Evolutionary conservation across 345 rosid genomes (phyloP).

Genomic region (Diplotaxis tenuifolia): DNA sequence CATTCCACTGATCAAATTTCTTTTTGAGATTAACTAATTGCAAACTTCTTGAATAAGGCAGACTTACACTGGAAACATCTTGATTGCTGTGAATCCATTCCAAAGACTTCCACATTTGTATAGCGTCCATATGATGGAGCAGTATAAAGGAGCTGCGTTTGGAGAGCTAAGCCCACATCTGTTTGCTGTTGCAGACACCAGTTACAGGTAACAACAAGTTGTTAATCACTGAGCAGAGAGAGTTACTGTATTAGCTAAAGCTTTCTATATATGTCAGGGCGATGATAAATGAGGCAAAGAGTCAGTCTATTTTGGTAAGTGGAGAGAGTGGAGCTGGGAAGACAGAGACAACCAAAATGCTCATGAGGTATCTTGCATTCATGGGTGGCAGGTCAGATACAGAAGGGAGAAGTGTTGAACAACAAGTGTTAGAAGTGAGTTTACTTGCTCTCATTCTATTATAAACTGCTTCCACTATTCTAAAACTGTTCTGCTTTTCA

Average conservation of each 20-base stretch:
- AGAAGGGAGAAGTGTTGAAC: slow-evolving; percentile 78
- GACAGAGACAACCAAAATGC: slow-evolving; percentile 92
- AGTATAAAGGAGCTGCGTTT: slow-evolving; percentile 60
- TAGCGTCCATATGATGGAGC: slow-evolving; percentile 59
- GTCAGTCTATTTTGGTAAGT: slow-evolving; percentile 72
- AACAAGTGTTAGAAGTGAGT: slow-evolving; percentile 73
- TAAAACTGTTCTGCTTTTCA: slow-evolving; percentile 31
- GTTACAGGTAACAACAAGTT: slow-evolving; percentile 44
- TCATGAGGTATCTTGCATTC: slow-evolving; percentile 88
- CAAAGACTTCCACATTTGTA: slow-evolving; percentile 61
- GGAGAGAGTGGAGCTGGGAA: slow-evolving; percentile 98
- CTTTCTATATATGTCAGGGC: slow-evolving; percentile 39
- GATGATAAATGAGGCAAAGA: slow-evolving; percentile 66
- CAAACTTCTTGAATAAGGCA: slow-evolving; percentile 37
- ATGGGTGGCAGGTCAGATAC: slow-evolving; percentile 75
- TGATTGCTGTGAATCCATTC: slow-evolving; percentile 66
- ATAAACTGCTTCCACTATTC: slow-evolving; percentile 14
- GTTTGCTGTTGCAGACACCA: slow-evolving; percentile 61
- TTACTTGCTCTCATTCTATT: background rate
- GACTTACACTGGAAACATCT: slow-evolving; percentile 67
- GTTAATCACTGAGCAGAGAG: background rate
- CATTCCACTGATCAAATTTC: background rate
- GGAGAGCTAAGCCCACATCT: slow-evolving; percentile 67
- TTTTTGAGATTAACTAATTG: slow-evolving; percentile 25
- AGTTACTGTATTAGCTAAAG: slow-evolving; percentile 14